A percentile compares a stretch with the other conserved stretches of the same genome.
Evolutionary conservation across 2,329 filamentous ascomycete genomes (phyloP).

Genomic region (Aspergillus tubingensis): DNA sequence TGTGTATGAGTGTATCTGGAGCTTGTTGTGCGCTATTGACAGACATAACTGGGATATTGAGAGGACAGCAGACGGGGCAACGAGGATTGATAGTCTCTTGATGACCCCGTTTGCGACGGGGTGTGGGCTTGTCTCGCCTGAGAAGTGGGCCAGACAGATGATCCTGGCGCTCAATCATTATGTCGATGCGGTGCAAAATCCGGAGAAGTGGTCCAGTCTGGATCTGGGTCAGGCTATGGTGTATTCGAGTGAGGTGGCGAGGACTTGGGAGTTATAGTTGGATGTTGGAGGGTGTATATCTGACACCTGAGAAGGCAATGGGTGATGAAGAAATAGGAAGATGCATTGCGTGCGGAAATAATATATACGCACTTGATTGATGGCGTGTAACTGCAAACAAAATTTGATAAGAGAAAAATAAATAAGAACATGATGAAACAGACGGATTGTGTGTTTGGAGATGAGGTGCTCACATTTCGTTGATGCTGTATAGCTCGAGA

Average conservation of each 20-base stretch:
- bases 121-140: conserved; percentile 46
- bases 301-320: too few species aligned
- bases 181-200: conserved; percentile 49
- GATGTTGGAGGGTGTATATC: not conserved
- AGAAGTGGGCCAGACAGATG: conserved; percentile 54
- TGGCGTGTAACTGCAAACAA: too few species aligned
- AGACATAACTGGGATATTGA: conserved; percentile 45
- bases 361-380: too few species aligned
- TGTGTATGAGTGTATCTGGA: conserved; percentile 58
- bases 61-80: conserved; percentile 6
- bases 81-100: conserved; percentile 47
- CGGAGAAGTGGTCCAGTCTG: conserved; percentile 46
- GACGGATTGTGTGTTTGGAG: too few species aligned
- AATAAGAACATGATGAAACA: too few species aligned
- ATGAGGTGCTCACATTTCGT: too few species aligned
- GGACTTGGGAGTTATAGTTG: conserved; percentile 25
- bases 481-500: too few species aligned
- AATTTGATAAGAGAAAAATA: too few species aligned
- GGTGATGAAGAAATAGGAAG: too few species aligned
- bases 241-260: conserved; percentile 29
- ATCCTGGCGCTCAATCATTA: conserved; percentile 57
- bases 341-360: too few species aligned
- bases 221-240: conserved; percentile 37
- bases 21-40: conserved; percentile 52
- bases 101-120: conserved; percentile 58